A percentile compares a stretch with the other conserved stretches of the same genome.
phyloP scores from a whole-genome alignment of 257 asterid genomes.

The Ballota nigra region DNA sequence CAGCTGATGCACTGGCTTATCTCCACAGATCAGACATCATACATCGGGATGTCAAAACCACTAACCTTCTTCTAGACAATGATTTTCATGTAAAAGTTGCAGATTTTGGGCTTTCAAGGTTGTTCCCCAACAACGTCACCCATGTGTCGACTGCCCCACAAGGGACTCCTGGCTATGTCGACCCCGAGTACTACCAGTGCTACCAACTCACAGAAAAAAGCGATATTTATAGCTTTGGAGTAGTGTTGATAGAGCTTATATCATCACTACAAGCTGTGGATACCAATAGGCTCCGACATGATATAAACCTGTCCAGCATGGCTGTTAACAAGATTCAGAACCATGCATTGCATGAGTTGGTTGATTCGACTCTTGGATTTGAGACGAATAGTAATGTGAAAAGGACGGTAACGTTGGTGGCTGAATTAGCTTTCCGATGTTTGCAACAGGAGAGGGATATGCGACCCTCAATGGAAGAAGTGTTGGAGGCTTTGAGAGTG shows the following conservation, averaged over 20 bases:
- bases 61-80: conserved; percentile 65
- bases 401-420: conserved; percentile 46
- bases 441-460: conserved; percentile 58
- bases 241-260: conserved; percentile 72
- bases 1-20: conserved; percentile 69
- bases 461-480: conserved; percentile 82
- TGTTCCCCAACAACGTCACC: conserved; percentile 58
- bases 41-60: conserved; percentile 84
- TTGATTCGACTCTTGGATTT: conserved; percentile 55
- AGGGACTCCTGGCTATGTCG: conserved; percentile 90
- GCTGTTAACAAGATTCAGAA: conserved; percentile 73
- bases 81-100: conserved; percentile 77
- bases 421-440: conserved; percentile 74
- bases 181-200: conserved; percentile 79
- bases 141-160: conserved; percentile 92
- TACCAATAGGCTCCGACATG: conserved; percentile 58
- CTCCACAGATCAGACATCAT: conserved; percentile 69
- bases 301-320: conserved; percentile 70
- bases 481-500: conserved; percentile 38
- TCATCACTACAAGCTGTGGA: conserved; percentile 82
- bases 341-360: conserved; percentile 55
- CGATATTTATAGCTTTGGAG: conserved; percentile 86
- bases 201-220: conserved; percentile 78
- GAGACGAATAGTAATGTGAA: conserved; percentile 37
- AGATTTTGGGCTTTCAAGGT: conserved; percentile 79